phyloP scores from a whole-genome alignment of 2,329 filamentous ascomycete genomes.

The Fusarium sterilihyphosum region DNA sequence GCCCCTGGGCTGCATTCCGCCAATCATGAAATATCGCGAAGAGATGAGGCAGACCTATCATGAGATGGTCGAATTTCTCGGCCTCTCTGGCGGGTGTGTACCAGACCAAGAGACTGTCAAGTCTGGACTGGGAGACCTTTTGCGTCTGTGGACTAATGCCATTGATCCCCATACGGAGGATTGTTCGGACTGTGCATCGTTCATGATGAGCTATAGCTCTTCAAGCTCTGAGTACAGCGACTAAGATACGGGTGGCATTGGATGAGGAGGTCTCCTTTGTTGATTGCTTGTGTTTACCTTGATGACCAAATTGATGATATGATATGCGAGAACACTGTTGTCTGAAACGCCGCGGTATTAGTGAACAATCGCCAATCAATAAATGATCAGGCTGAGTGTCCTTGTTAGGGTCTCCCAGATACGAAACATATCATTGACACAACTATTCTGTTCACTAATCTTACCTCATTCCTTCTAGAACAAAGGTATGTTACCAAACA shows the following conservation, averaged over 20 bases:
- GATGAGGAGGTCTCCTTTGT: background rate
- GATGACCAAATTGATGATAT: background rate
- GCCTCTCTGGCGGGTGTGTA: rapidly evolving
- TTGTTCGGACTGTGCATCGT: background rate
- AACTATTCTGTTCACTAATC: background rate
- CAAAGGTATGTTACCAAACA: background rate
- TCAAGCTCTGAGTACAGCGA: background rate
- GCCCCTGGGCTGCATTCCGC: too few relatives aligned
- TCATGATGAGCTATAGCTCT: background rate
- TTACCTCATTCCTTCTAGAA: background rate
- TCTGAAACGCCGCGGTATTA: background rate
- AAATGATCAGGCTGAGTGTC: background rate
- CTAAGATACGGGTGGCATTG: background rate
- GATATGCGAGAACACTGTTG: background rate
- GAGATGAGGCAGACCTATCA: background rate
- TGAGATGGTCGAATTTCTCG: background rate
- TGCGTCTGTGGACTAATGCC: conserved; percentile 5
- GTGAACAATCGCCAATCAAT: background rate
- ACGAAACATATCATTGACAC: rapidly evolving
- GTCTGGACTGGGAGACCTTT: background rate
- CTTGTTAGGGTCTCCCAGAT: too few relatives aligned
- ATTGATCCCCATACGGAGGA: background rate
- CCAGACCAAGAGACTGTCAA: background rate
- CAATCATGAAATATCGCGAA: background rate
- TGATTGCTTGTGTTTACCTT: background rate